phyloP scores from a whole-genome alignment of 805 yeast genomes.

The Saitoella complicata region DNA sequence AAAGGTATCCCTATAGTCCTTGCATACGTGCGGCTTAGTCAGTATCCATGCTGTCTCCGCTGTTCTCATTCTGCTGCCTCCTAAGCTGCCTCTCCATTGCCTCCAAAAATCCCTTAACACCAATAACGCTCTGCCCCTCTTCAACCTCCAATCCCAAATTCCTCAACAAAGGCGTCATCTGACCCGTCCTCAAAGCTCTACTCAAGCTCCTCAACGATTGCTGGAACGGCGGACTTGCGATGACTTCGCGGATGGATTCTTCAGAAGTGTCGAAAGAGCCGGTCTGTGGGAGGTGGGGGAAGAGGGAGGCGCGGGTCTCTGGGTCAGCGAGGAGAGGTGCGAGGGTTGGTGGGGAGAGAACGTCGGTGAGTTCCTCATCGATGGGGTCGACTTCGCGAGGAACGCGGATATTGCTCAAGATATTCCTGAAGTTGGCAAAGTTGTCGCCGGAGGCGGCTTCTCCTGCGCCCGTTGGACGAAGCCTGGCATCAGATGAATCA shows the following conservation, averaged over 20 bases:
- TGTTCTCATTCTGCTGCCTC: neutral
- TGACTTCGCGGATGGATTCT: neutral
- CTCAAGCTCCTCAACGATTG: neutral
- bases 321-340: neutral
- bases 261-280: neutral
- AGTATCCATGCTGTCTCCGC: too few relatives aligned
- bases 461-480: too few relatives aligned
- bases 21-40: too few relatives aligned
- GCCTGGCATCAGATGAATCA: too few relatives aligned
- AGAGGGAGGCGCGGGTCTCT: neutral
- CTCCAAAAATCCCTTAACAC: neutral
- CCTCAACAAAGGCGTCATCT: neutral
- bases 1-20: too few relatives aligned
- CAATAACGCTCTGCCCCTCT: neutral
- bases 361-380: neutral
- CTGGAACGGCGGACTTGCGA: neutral
- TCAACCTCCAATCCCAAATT: neutral
- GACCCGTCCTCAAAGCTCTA: neutral
- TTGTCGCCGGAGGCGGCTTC: too few relatives aligned
- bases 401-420: too few relatives aligned
- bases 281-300: neutral
- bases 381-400: too few relatives aligned
- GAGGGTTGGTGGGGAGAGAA: neutral
- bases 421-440: too few relatives aligned
- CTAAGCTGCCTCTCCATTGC: neutral